phyloP scores from a whole-genome alignment of 129 eudicot species.

The Gnaphalium uliginosum region DNA sequence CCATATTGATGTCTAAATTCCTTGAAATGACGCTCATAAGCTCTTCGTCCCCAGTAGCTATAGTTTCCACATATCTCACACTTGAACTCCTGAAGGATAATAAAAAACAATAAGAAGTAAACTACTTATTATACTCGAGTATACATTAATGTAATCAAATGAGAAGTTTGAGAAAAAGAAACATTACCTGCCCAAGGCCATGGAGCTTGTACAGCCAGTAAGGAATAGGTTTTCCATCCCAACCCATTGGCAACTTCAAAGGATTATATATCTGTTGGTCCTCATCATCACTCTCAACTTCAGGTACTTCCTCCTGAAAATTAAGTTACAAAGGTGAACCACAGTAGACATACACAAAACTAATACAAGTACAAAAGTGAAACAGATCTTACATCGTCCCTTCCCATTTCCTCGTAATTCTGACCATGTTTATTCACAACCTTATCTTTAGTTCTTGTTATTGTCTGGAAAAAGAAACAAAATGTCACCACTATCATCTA shows the following conservation, averaged over 20 bases:
- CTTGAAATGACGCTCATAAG: conserved; percentile 97
- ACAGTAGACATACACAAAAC: neutral
- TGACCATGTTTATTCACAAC: conserved; percentile 89
- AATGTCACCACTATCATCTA: neutral
- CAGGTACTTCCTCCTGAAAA: conserved; percentile 83
- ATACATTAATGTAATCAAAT: neutral
- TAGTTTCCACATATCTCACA: conserved; percentile 99
- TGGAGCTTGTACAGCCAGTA: conserved; percentile 99
- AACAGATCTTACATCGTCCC: conserved; percentile 69
- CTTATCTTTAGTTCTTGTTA: conserved; percentile 76
- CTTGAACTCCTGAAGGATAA: conserved; percentile 75
- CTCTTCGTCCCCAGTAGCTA: conserved; percentile 97
- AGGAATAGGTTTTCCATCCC: conserved; percentile 99
- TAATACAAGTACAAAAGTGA: neutral
- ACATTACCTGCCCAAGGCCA: conserved; percentile 49
- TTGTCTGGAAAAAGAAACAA: conserved; percentile 57
- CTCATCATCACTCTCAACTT: conserved; percentile 94
- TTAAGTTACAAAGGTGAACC: conserved; percentile 7
- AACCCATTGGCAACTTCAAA: conserved; percentile 94
- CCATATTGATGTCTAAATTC: conserved; percentile 99
- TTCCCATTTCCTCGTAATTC: conserved; percentile 86
- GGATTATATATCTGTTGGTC: conserved; percentile 92
- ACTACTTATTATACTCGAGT: neutral
- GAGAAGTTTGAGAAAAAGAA: no score
- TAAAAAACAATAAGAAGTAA: neutral